Base-by-base conservation (phyloP, 2,329 filamentous ascomycete genomes). In the Diaporthe sp. region DNA sequence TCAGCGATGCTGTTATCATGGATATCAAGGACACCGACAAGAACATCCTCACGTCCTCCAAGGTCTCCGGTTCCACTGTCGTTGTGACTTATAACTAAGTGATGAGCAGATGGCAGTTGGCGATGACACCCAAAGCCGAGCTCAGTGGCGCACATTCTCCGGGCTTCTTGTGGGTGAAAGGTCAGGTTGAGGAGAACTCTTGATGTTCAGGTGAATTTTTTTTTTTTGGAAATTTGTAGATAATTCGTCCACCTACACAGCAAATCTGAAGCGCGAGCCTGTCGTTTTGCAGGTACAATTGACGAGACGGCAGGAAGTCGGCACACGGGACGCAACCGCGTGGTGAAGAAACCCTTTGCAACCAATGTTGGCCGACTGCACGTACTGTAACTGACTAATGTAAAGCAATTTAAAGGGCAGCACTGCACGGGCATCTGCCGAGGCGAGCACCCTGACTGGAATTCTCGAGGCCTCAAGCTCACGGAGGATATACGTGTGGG, bases 1-100 rank as follows among this genome's bases (percentile, higher is more conserved):
- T 77, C n/a, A 81, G 81, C 32, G 80, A 81, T 32, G 83, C 87
- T 0, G 88, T 88, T 0, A 87, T 81, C 82, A 68, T 74, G 65
- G 72, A 75, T 22, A 71, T 75, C 4, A 5, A 68, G 50, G 91
- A 92, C 81, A 39, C 47, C 17, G 42, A 74, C 25, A 65, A 66
- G 39, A 71, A 63, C 63, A 37, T 56, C 32, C 58, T 75, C 56
- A 73, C 74, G 32, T 73, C 66, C 39, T 61, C 71, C 27, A 70
- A 51, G 32, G 39, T 70, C 27, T 55, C 58, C 35, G 72, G 66
- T 10, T 44, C 50, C 44, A 55, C 39, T 32, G 74, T 75, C 3
- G 69, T 69, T 47, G 53, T 73, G 35, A 66, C 32, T 2, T 91
- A 91, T 76, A 61, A 42, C 4, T 73, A 30, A 70, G 55, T 7